Evolutionary conservation across 345 rosid genomes (phyloP).

Genomic region (Lenwebbia sp.): DNA sequence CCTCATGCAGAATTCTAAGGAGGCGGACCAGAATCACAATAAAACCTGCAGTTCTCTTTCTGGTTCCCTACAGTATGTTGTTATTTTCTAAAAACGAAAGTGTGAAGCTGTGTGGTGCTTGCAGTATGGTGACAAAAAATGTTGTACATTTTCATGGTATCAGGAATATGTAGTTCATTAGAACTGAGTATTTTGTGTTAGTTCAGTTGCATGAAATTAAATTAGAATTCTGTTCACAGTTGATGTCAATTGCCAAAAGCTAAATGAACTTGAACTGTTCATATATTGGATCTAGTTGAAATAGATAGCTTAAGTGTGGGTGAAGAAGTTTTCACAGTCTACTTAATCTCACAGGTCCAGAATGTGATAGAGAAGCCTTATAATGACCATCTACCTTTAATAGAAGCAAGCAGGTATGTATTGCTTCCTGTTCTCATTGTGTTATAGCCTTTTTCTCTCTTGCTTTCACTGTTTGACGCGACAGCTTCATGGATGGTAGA

Average conservation of each 20-base stretch:
- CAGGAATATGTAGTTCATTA: background rate
- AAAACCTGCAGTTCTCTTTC: background rate
- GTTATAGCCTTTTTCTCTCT: background rate
- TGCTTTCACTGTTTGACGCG: background rate
- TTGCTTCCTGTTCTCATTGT: background rate
- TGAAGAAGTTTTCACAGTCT: background rate
- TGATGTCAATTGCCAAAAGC: background rate
- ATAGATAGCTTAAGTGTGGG: background rate
- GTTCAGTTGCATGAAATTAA: background rate
- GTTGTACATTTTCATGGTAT: background rate
- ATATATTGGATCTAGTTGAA: background rate
- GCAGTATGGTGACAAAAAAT: background rate
- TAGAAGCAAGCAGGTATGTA: conserved; percentile 37
- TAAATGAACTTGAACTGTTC: background rate
- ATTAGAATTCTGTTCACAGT: background rate
- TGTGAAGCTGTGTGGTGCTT: background rate
- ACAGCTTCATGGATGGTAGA: background rate
- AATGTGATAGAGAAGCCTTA: conserved; percentile 44
- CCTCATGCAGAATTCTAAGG: background rate
- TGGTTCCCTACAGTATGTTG: background rate
- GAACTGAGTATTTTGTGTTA: background rate
- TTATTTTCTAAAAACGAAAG: background rate
- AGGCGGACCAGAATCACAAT: background rate
- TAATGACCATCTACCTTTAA: conserved; percentile 37
- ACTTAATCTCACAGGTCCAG: conserved; percentile 21